Base-by-base conservation (phyloP, 495 filamentous ascomycete species). In the Podospora fimiseda region DNA sequence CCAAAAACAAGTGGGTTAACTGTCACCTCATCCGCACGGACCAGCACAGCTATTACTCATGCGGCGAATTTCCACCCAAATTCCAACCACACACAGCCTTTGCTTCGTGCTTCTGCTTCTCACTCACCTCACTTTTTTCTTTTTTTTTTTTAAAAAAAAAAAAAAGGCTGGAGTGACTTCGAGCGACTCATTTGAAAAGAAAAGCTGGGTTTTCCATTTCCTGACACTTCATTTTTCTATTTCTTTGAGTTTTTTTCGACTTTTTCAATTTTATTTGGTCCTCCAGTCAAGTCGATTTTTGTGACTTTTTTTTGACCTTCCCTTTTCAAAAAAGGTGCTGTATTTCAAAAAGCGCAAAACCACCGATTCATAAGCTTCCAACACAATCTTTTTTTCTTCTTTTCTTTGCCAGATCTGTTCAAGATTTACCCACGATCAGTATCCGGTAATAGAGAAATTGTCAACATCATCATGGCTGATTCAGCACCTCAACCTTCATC, bases 291-390 rank as follows among this genome's bases (percentile, higher is more conserved):
- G 27, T 33, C 27, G 27, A 33, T 33, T 33, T 11, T 33, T 33
- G 6, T 33, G n/a, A n/a, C 27, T 11, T 11, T 33, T 33, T 33
- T 33, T 11, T 5, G 27, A 11, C 6, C 11, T 33, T 33, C 11
- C 27, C 5, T 33, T 33, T 33, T 33, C 27, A 33, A 11, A 33
- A 33, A 79, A 79, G 75, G 63, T 74, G 74, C 75, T 75, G 66
- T 79, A 77, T 79, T 79, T 77, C 57, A 67, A 69, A 70, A 76
- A 76, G 75, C 74, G 75, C 75, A 74, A 37, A 24, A 45, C 14
- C 5, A 20, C 22, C 9, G 22, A 21, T 9, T 30, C 7, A n/a
- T 13, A 6, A 15, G 23, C 33, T 20, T 9, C 14, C 21, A 47
- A 16, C 8, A 14, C 30, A 6, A 5, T 33, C 27, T 33, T 33